Conservation (phyloP, 2,329 filamentous ascomycete genomes). For the Aspergillus fumigatiaffinis region DNA sequence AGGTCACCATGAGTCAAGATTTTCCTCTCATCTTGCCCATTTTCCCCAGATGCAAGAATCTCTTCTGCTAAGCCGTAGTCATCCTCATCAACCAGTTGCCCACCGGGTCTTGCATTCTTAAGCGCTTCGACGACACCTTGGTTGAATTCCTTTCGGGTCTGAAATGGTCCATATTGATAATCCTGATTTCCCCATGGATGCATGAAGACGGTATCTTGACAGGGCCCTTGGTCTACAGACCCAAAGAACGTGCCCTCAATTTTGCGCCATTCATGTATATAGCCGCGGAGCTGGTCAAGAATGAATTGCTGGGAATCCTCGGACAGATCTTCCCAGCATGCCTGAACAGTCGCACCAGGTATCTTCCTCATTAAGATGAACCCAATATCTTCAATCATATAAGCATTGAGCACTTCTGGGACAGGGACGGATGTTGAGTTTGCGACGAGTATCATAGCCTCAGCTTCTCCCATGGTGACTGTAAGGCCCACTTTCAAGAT, state of each 20-base stretch:
- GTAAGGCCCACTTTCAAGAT: background rate
- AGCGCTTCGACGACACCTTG: constrained; percentile 17
- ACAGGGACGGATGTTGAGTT: constrained; percentile 5
- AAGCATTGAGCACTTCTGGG: constrained; percentile 11
- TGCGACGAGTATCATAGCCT: background rate
- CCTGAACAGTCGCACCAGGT: constrained; percentile 4
- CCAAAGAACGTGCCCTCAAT: constrained; percentile 10
- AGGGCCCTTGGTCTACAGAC: constrained; percentile 11
- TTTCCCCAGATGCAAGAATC: constrained; percentile 5
- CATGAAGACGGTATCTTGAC: constrained; percentile 12
- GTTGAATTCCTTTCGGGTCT: constrained; percentile 13
- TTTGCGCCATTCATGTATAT: constrained; percentile 7
- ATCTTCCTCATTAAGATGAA: constrained; percentile 17
- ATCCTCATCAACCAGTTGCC: constrained; percentile 1
- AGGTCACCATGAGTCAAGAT: constrained; percentile 12
- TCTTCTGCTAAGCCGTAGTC: constrained; percentile 9
- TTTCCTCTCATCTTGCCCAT: constrained; percentile 3
- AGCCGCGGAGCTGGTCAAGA: constrained; percentile 5
- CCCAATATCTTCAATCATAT: constrained; percentile 11
- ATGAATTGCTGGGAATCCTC: constrained; percentile 3
- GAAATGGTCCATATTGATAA: constrained; percentile 15
- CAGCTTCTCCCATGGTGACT: background rate
- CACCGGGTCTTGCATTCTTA: constrained; percentile 12
- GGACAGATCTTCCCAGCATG: constrained; percentile 7
- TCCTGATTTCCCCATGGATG: constrained; percentile 14